These are phyloP conservation scores for Pterocarpus macrocarpus DNA, from an alignment of 306 rosid genomes.

Conservation along the genomic window DNA sequence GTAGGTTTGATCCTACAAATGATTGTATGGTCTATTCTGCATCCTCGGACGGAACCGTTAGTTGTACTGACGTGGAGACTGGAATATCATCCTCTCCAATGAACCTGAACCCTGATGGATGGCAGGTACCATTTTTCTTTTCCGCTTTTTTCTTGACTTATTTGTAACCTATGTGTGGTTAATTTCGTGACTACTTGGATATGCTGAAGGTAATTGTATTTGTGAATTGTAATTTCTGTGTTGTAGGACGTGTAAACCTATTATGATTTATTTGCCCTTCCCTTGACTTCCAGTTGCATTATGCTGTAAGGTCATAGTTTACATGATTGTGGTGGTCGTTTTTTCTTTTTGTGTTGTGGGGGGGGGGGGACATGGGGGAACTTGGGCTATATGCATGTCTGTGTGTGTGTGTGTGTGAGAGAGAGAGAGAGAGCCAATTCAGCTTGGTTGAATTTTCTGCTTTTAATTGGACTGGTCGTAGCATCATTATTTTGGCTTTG, in stretches of 20 bases:
- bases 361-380: not conserved
- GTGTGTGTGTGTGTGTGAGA: no score
- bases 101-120: conserved; percentile 88
- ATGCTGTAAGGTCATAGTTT: not conserved
- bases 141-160: conserved; percentile 2
- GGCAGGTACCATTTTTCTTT: conserved; percentile 69
- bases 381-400: not conserved
- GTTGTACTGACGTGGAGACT: conserved; percentile 85
- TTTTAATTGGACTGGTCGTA: conserved; percentile 26
- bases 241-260: not conserved
- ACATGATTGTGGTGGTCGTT: not conserved
- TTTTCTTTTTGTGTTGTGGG: not conserved
- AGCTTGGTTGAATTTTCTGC: not conserved
- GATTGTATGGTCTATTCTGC: conserved; percentile 81
- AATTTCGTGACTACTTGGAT: conserved; percentile 17
- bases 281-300: not conserved
- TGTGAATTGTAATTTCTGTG: conserved; percentile 10
- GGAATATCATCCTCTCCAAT: conserved; percentile 74
- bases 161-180: conserved; percentile 6
- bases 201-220: conserved; percentile 8
- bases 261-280: conserved; percentile 2
- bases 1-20: conserved; percentile 81
- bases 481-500: not conserved
- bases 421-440: conserved; percentile 2
- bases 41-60: conserved; percentile 91